Percentiles rank a stretch among this genome's conserved stretches.
These are phyloP conservation scores for Psidium friedrichsthalianum DNA, from an alignment of 345 rosid genomes.

Conservation along the genomic window DNA sequence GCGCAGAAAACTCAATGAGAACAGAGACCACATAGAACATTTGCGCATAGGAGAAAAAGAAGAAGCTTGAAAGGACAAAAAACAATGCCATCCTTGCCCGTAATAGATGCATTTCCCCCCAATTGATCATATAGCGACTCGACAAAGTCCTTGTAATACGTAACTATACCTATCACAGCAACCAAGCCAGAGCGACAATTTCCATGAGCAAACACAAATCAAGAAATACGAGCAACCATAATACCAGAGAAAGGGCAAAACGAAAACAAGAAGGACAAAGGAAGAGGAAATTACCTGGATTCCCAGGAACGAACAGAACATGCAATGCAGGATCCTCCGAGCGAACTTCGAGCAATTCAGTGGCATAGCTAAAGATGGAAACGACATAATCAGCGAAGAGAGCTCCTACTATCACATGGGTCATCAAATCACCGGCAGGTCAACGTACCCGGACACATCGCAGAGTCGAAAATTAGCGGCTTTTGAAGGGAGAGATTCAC, in stretches of 20 bases:
- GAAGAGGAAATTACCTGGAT: slow-evolving; percentile 41
- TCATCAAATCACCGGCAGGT: not conserved
- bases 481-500: slow-evolving; percentile 11
- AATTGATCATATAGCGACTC: slow-evolving; percentile 55
- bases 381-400: not conserved
- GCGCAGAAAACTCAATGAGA: not conserved
- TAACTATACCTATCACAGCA: slow-evolving; percentile 38
- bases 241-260: not conserved
- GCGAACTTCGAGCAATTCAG: slow-evolving; percentile 60
- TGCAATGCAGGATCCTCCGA: slow-evolving; percentile 50
- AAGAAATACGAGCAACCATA: not conserved
- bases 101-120: slow-evolving; percentile 49
- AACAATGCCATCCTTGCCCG: slow-evolving; percentile 22
- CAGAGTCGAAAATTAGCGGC: slow-evolving; percentile 40
- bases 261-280: not conserved
- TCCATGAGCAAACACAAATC: not conserved
- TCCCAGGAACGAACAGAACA: slow-evolving; percentile 74
- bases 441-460: slow-evolving; percentile 49
- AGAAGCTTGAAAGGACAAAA: not conserved
- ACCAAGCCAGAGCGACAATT: not conserved
- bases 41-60: not conserved
- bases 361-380: slow-evolving; percentile 29
- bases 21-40: not conserved
- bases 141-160: slow-evolving; percentile 72
- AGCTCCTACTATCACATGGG: not conserved